phyloP scores from a whole-genome alignment of 805 yeast genomes.

The Schwanniomyces polymorphus region DNA sequence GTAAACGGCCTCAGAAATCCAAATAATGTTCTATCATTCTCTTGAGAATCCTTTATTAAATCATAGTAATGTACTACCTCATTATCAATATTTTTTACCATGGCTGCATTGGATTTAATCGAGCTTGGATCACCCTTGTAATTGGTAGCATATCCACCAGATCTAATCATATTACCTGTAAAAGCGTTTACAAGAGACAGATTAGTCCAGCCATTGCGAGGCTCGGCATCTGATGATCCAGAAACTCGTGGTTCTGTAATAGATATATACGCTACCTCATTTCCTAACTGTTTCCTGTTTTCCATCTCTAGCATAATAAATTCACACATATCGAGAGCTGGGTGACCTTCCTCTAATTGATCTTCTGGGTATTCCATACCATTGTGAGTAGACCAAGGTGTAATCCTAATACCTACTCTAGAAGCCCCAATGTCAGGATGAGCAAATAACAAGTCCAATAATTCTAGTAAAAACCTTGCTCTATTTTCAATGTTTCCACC shows the following conservation, averaged over 20 bases:
- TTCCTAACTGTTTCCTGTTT: not conserved
- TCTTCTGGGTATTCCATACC: not conserved
- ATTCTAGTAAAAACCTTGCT: not conserved
- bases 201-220: not conserved
- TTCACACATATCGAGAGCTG: not conserved
- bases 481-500: slow-evolving; percentile 28
- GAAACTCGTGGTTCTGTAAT: not conserved
- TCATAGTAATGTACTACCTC: slow-evolving; percentile 6
- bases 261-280: not conserved
- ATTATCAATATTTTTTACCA: slow-evolving; percentile 6
- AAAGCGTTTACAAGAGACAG: not conserved
- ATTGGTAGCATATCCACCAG: slow-evolving; percentile 7
- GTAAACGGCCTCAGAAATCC: slow-evolving; percentile 1
- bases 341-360: not conserved
- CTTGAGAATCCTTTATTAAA: slow-evolving; percentile 19
- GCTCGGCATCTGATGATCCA: not conserved
- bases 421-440: slow-evolving; percentile 13
- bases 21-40: not conserved
- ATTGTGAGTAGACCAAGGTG: slow-evolving; percentile 16
- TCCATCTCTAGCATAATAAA: not conserved
- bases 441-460: not conserved
- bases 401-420: slow-evolving; percentile 15
- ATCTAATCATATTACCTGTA: not conserved
- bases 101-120: slow-evolving; percentile 4
- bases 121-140: not conserved